Evolutionary conservation across 164 flowering plant genomes (phyloP), one percentile per base, ranked within the genome.

Genomic region (Liquidambar formosana): DNA sequence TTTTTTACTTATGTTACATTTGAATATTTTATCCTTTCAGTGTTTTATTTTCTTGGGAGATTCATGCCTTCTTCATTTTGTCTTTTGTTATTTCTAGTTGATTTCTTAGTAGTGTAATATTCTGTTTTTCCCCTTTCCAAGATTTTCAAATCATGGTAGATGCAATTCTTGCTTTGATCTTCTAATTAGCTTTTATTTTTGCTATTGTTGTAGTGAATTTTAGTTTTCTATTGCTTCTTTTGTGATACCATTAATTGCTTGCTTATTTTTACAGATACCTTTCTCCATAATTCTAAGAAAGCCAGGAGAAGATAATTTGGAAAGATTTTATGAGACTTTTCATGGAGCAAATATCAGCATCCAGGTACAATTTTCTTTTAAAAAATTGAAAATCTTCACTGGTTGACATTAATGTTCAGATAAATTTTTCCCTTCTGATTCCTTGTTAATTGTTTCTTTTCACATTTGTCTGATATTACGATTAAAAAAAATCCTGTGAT

Each of bases 261-360:
- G 43, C n/a, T 64, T 65, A 2, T 11, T 69, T 16, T 80, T 65
- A 62, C 86, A 94, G 98, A 88, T 94, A 66, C 98, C 97, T 65
- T 94, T 94, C 73, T 84, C 93, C 10, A 28, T 90, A 27, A 28
- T 19, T 65, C 57, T 90, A 62, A 89, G 70, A 67, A 79, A 84
- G 54, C 80, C 74, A 52, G 83, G 86, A 45, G 85, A 83, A 46
- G 78, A 77, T 16, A 75, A 73, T 68, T 57, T 63, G 46, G 96
- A 85, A 80, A 86, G 72, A 67, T 88, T 89, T 67, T 89, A 90
- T 74, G 97, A 94, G 82, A 94, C 98, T 65, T 94, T 86, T 70
- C 98, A 94, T 86, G 98, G 96, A 68, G 80, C 84, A 25, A 78
- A 94, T 76, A 89, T 92, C 58, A 89, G 75, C 79, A 86, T 92